Conservation (phyloP, 768 basidiomycete species). For the Pleurotus eryngii region DNA sequence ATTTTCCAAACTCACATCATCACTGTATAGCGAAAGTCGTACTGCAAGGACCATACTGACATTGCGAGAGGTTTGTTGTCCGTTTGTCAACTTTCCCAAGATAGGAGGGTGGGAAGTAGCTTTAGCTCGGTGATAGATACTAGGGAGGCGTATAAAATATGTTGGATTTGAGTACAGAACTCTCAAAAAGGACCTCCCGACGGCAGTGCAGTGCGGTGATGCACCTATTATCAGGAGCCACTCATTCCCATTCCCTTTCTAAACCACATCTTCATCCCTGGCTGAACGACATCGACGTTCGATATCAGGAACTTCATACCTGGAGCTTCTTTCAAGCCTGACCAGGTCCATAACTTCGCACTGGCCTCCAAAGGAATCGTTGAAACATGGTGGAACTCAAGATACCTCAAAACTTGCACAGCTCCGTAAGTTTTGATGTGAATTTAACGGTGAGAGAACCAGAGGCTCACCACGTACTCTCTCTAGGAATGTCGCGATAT, state of each 20-base stretch:
- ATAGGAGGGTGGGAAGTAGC: too few species aligned
- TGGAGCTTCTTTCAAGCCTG: slow-evolving; percentile 33
- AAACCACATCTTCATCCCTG: background rate
- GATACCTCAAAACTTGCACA: slow-evolving; percentile 33
- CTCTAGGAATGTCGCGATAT: slow-evolving; percentile 34
- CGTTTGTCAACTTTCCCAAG: too few species aligned
- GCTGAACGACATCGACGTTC: background rate
- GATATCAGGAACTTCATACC: slow-evolving; percentile 31
- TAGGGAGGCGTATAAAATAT: too few species aligned
- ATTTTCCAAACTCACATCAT: too few species aligned
- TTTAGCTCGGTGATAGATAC: too few species aligned
- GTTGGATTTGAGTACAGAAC: too few species aligned
- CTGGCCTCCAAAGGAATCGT: slow-evolving; percentile 24
- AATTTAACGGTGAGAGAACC: background rate
- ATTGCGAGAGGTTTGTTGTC: too few species aligned
- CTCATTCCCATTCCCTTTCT: slow-evolving; percentile 2
- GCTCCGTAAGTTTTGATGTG: background rate
- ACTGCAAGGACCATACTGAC: too few species aligned
- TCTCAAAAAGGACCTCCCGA: too few species aligned
- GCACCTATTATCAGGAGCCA: background rate
- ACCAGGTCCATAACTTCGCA: slow-evolving; percentile 13
- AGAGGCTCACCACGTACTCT: slow-evolving; percentile 29
- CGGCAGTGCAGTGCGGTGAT: too few species aligned
- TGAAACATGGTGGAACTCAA: slow-evolving; percentile 41
- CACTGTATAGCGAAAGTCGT: too few species aligned